Percentiles rank a stretch among this genome's conserved stretches.
Conservation (phyloP, 2,329 filamentous ascomycete genomes). For the Apiospora kogelbergensis region DNA sequence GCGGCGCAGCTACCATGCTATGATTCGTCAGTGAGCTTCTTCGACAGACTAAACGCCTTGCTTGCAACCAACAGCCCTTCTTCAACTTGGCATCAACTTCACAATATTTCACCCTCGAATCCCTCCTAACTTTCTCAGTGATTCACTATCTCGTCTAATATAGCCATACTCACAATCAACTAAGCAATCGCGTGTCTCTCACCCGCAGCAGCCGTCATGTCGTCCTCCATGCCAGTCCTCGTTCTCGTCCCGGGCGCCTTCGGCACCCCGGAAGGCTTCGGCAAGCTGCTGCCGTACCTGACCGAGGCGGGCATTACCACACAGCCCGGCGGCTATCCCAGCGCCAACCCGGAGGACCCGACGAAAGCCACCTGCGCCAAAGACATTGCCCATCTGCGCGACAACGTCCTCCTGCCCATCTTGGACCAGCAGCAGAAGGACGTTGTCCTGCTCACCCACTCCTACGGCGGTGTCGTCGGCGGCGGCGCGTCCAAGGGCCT, state of each 20-base stretch:
- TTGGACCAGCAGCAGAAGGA: slow-evolving; percentile 20
- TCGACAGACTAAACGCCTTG: background rate
- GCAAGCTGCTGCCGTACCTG: slow-evolving; percentile 18
- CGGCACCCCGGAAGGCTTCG: slow-evolving; percentile 19
- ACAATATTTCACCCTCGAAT: background rate
- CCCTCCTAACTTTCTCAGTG: background rate
- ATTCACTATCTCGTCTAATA: background rate
- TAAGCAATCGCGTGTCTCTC: background rate
- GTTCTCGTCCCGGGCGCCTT: slow-evolving; percentile 24
- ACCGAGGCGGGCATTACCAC: slow-evolving; percentile 17
- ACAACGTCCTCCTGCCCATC: slow-evolving; percentile 19
- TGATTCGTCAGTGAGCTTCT: background rate
- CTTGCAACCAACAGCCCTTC: too few relatives aligned
- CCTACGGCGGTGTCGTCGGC: slow-evolving; percentile 25
- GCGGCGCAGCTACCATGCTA: slow-evolving; percentile 1
- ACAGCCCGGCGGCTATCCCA: slow-evolving; percentile 22
- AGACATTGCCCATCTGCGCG: slow-evolving; percentile 17
- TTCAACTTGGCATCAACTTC: background rate
- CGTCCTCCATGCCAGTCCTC: slow-evolving; percentile 18
- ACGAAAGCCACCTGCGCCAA: slow-evolving; percentile 13
- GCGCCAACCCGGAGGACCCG: slow-evolving; percentile 21
- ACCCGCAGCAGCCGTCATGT: slow-evolving; percentile 6
- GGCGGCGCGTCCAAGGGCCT: slow-evolving; percentile 25
- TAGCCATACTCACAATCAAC: background rate
- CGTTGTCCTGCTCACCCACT: slow-evolving; percentile 25